Percentiles rank a stretch among this genome's conserved stretches.
phyloP scores from a whole-genome alignment of 2,329 filamentous ascomycete genomes.

The Microascus cirrosus region DNA sequence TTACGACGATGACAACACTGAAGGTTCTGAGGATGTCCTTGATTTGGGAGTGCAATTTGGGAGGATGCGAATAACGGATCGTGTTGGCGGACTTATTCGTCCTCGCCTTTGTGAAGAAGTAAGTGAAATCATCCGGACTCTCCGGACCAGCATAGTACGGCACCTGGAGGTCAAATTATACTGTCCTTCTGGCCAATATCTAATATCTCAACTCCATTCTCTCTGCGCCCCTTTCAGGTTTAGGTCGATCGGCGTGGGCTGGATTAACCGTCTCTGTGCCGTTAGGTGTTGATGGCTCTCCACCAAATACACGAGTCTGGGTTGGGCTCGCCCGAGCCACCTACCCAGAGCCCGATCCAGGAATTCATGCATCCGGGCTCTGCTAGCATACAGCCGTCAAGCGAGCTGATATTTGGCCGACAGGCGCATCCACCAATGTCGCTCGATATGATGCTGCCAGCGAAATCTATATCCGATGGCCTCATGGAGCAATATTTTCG shows the following conservation, averaged over 20 bases:
- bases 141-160: neutral
- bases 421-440: conserved; percentile 28
- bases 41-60: conserved; percentile 64
- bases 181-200: neutral
- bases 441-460: conserved; percentile 51
- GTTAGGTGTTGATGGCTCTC: neutral
- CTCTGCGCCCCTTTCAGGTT: neutral
- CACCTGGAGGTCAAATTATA: neutral
- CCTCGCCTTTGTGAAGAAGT: conserved; percentile 63
- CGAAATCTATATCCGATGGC: conserved; percentile 43
- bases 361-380: conserved; percentile 53
- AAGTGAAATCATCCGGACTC: conserved; percentile 11
- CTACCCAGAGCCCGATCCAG: conserved; percentile 16
- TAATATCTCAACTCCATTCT: too few species aligned
- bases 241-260: neutral
- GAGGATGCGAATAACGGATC: conserved; percentile 60
- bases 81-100: conserved; percentile 61
- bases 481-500: conserved; percentile 57
- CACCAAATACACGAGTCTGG: neutral
- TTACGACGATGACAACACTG: conserved; percentile 47
- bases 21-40: conserved; percentile 50
- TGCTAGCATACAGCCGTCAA: conserved; percentile 57
- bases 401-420: conserved; percentile 55
- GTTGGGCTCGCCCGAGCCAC: neutral
- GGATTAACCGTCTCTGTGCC: neutral